Evolutionary conservation across 75 land plant species (phyloP).

Genomic region (Cupressus sempervirens): DNA sequence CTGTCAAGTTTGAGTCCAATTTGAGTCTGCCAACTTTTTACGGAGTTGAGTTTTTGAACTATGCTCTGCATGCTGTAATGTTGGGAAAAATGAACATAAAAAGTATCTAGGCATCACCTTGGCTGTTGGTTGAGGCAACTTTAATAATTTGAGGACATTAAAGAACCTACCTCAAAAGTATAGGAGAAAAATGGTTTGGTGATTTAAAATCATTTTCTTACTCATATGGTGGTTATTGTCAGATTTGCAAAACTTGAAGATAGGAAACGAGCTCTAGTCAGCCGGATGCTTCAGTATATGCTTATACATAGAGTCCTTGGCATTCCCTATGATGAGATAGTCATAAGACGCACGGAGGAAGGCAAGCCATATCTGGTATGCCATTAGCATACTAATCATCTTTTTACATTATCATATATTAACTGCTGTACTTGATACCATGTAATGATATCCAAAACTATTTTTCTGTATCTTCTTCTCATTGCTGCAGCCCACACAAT

Average conservation of each 20-base stretch:
- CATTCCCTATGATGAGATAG: conserved; percentile 56
- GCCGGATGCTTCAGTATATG: conserved; percentile 74
- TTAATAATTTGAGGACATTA: neutral
- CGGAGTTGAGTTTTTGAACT: no score
- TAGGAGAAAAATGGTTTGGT: neutral
- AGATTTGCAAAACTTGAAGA: conserved; percentile 73
- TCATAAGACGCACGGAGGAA: conserved; percentile 55
- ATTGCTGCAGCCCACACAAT: neutral
- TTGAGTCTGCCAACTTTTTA: no score
- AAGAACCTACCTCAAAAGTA: neutral
- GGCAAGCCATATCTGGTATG: conserved; percentile 90
- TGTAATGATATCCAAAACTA: neutral
- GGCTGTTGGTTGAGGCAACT: neutral
- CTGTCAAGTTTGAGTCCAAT: no score
- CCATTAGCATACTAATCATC: conserved; percentile 3
- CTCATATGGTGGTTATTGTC: neutral
- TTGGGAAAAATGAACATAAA: neutral
- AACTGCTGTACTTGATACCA: neutral
- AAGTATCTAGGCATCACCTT: neutral
- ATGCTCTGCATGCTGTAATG: neutral
- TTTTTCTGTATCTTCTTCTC: neutral
- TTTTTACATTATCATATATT: neutral
- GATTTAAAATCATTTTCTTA: neutral
- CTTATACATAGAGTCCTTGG: conserved; percentile 47
- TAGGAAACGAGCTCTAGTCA: conserved; percentile 63